Percentiles rank a stretch among this genome's conserved stretches.
These are phyloP conservation scores for Penicillium coffeae DNA, from an alignment of 495 filamentous ascomycete genomes.

Conservation along the genomic window DNA sequence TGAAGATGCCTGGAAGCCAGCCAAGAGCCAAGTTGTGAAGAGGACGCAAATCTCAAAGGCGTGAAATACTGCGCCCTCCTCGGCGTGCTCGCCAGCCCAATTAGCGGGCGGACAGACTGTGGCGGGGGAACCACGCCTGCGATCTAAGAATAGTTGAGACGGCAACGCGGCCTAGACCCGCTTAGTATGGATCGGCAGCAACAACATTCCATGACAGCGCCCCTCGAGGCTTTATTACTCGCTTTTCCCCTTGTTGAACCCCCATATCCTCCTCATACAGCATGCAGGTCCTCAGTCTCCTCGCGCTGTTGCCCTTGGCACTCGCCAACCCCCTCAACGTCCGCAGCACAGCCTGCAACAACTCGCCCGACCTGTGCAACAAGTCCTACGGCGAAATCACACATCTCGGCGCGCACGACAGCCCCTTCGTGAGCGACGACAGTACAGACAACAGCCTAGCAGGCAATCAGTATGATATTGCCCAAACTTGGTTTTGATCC, in stretches of 20 bases:
- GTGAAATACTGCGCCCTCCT: not conserved
- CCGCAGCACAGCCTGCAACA: conserved; percentile 54
- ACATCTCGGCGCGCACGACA: conserved; percentile 62
- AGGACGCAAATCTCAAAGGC: too few species aligned
- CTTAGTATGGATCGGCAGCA: conserved; percentile 12
- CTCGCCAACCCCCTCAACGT: conserved; percentile 27
- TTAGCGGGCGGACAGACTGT: not conserved
- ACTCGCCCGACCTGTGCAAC: conserved; percentile 56
- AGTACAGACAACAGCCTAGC: conserved; percentile 50
- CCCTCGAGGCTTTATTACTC: not conserved
- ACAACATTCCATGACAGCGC: conserved; percentile 10
- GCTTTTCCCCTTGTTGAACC: conserved; percentile 5
- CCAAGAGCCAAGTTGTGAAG: too few species aligned
- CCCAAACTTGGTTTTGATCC: not conserved
- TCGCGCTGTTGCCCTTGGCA: conserved; percentile 30
- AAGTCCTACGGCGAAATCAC: conserved; percentile 59
- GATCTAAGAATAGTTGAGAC: conserved; percentile 37
- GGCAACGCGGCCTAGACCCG: conserved; percentile 33
- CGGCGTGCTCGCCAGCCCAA: not conserved
- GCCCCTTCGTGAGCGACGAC: conserved; percentile 53
- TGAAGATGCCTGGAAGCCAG: not conserved
- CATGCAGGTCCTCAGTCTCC: conserved; percentile 30
- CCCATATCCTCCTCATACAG: conserved; percentile 6
- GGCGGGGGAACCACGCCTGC: not conserved
- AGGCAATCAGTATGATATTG: conserved; percentile 58